Evolutionary conservation across 192 early-diverging fungal genomes (phyloP), one percentile per base, ranked within the genome.

Genomic region (Coemansia sp.): DNA sequence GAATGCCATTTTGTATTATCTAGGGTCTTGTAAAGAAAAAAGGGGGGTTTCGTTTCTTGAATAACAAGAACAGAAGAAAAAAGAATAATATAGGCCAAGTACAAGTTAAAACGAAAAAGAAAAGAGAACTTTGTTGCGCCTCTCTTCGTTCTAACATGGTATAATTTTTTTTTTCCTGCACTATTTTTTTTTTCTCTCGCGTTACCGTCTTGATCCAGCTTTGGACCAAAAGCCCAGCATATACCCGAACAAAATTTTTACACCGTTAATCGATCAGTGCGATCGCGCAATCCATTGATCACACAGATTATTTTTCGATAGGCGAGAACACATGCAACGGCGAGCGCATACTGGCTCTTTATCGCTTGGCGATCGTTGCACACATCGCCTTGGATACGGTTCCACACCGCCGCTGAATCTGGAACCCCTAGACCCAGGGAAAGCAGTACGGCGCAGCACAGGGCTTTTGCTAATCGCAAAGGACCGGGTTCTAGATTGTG

Each of bases 1-100:
- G 45, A 21, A 8, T n/a, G 76, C 76, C 78, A 81, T 80, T n/a
- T 78, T 56, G 72, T 67, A 66, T 57, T 73, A 37, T 64, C 16
- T 60, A 37, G 51, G 67, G n/a, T 70, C 48, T 63, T 69, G 67
- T 57, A 9, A 41, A 41, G 40, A 13, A 27, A 45, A 39, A 57
- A 35, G 54, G 10, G 56, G 24, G 9, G 2, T 16, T 50, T 50
- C 8, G 24, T 19, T 41, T 48, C 46, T 48, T 48, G 46, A 48
- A 48, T 21, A 48, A 48, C 46, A 48, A 48, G n/a, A 48, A 17
- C 16, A 48, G 6, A 48, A 48, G 24, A 27, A 27, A 27, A 48
- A 48, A n/a, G 27, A 54, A 31, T 54, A 54, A 16, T 54, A 54
- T 54, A 54, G 40, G 40, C 29, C 19, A 54, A 31, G 51, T 33